A percentile compares a stretch with the other conserved stretches of the same genome.
These are phyloP conservation scores for Pseudogymnoascus sp. DNA, from an alignment of 2,329 filamentous ascomycete species.

Conservation along the genomic window DNA sequence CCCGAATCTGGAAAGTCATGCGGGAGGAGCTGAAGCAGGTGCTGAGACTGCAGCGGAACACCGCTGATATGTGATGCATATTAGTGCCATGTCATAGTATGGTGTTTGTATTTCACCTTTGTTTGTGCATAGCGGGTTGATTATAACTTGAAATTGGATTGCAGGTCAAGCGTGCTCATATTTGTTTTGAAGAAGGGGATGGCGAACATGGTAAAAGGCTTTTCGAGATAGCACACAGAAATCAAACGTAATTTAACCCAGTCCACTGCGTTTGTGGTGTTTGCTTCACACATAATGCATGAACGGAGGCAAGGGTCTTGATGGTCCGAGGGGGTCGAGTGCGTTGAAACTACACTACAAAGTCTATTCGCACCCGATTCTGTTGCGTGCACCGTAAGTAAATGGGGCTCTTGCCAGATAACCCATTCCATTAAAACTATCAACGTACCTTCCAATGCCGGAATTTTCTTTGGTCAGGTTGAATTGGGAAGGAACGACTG, in stretches of 20 bases:
- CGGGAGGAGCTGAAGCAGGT: neutral
- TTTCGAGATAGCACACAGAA: neutral
- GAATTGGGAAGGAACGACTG: neutral
- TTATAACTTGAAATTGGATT: neutral
- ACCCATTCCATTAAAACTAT: neutral
- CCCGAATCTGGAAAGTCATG: slow-evolving; percentile 34
- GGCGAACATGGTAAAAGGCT: neutral
- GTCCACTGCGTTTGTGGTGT: neutral
- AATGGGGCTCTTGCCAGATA: neutral
- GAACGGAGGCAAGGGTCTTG: neutral
- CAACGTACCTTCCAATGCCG: neutral
- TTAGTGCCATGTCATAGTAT: neutral
- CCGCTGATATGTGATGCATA: neutral
- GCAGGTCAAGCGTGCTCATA: neutral
- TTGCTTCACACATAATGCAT: neutral
- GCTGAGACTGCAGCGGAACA: neutral
- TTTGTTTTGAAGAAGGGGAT: neutral
- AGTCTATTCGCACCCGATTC: neutral
- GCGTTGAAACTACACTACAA: neutral
- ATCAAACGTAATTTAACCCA: neutral
- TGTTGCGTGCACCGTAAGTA: too few species aligned
- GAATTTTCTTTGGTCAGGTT: neutral
- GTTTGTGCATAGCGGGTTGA: neutral
- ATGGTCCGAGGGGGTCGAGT: neutral
- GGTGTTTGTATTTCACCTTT: neutral